Evolutionary conservation across 345 rosid genomes (phyloP), one percentile per base, ranked within the genome.

Genomic region (Triadica sebifera): DNA sequence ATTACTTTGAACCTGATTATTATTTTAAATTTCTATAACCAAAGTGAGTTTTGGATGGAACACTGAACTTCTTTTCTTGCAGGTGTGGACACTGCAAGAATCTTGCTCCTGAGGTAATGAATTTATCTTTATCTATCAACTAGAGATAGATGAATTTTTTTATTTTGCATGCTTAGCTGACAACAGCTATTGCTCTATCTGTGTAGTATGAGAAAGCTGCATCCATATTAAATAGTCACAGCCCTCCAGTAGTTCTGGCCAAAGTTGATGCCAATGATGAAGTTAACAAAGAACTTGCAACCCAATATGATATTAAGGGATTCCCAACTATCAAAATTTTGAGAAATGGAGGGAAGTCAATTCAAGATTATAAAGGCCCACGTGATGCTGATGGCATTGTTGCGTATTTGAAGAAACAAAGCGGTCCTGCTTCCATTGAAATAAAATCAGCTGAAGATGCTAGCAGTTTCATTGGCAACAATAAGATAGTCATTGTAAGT

Each of bases 151-250:
- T 11, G 34, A 12, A 11, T 45, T 61, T 50, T 37, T n/a, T 50
- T 17, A 12, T 45, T 34, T 62, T 19, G 5, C 34, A 29, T 34
- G 50, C 34, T 56, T 55, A 67, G 25, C 67, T 75, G n/a, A 63
- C 38, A 24, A 52, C n/a, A 60, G 12, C 25, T 16, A 0, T 12
- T 57, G 0, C 59, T 73, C 39, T 65, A 25, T 24, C 17, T 72
- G 77, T n/a, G n/a, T 78, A 95, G 99, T 95, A 89, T 72, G 98
- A 93, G 89, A 90, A 93, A 83, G 99, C 98, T 75, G 99, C 99
- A 11, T 83, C 96, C 19, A 63, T 85, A 41, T 78, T 95, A 89
- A 88, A 90, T 41, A 87, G 84, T 74, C 88, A 84, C 45, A 85
- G 81, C 55, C 94, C 92, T 69, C 89, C 89, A 0, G 43, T 93